Conservation (phyloP, 164 flowering plant genomes). For the Sextonia rubra region DNA sequence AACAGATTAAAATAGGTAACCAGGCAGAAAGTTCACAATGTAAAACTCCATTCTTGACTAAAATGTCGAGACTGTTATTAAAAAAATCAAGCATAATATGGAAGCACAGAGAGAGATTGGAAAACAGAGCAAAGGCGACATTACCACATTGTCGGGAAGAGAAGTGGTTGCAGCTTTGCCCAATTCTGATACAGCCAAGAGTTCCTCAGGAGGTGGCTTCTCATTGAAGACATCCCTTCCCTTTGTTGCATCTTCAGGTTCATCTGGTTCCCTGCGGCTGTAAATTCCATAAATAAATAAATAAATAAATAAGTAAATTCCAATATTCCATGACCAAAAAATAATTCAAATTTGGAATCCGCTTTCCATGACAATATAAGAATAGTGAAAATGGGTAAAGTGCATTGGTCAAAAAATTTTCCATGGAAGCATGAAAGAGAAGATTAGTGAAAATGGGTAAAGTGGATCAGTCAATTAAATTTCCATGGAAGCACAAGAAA, state of each 20-base stretch:
- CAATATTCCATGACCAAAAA: no score
- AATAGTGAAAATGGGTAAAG: not conserved
- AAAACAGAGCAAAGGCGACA: conserved; percentile 15
- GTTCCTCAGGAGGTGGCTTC: conserved; percentile 97
- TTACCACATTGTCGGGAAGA: conserved; percentile 96
- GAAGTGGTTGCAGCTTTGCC: conserved; percentile 90
- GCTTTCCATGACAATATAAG: not conserved
- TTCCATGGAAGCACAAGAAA: no score
- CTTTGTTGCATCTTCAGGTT: conserved; percentile 97
- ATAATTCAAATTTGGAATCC: not conserved
- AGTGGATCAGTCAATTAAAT: no score
- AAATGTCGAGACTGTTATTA: not conserved
- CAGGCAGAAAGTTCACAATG: not conserved
- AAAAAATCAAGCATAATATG: not conserved
- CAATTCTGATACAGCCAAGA: conserved; percentile 84
- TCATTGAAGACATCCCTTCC: conserved; percentile 99
- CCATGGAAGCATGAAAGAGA: no score
- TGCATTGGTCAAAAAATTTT: no score
- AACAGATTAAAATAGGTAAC: not conserved
- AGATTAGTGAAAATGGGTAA: not conserved
- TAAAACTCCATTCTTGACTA: not conserved
- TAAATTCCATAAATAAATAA: not conserved
- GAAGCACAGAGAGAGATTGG: not conserved
- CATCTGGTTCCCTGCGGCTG: conserved; percentile 96
- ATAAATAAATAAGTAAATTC: no score